Evolutionary conservation across 2,329 filamentous ascomycete species (phyloP).

Genomic region (Penicillium sumatraense): DNA sequence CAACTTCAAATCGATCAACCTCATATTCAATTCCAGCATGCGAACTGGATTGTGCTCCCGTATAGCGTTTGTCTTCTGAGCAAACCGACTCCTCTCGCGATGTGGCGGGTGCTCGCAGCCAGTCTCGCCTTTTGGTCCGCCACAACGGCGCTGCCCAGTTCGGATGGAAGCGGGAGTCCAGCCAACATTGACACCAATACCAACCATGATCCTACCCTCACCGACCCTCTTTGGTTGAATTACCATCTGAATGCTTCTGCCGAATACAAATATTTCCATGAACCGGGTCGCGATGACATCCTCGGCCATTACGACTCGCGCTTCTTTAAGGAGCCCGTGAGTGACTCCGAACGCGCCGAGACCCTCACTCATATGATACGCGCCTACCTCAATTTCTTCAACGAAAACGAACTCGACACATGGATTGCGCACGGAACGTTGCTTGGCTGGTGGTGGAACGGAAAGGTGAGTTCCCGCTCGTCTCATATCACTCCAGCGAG

Average conservation of each 20-base stretch:
- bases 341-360: conserved; percentile 68
- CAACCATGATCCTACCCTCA: conserved; percentile 16
- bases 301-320: conserved; percentile 76
- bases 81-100: not conserved
- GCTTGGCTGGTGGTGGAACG: conserved; percentile 89
- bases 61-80: conserved; percentile 1
- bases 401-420: conserved; percentile 70
- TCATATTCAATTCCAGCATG: conserved; percentile 25
- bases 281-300: conserved; percentile 63
- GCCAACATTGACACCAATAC: not conserved
- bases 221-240: conserved; percentile 26
- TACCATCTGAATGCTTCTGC: conserved; percentile 34
- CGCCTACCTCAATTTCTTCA: conserved; percentile 72
- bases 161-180: conserved; percentile 3
- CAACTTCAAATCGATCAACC: not conserved
- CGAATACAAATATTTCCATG: conserved; percentile 67
- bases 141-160: conserved; percentile 20
- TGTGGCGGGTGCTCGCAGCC: conserved; percentile 22
- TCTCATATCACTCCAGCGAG: not conserved
- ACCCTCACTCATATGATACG: conserved; percentile 72
- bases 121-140: conserved; percentile 25
- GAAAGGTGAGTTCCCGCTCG: conserved; percentile 49
- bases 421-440: conserved; percentile 87
- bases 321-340: conserved; percentile 67
- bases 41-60: conserved; percentile 17